phyloP scores from a whole-genome alignment of 306 rosid species.

The Castanospermum australe region DNA sequence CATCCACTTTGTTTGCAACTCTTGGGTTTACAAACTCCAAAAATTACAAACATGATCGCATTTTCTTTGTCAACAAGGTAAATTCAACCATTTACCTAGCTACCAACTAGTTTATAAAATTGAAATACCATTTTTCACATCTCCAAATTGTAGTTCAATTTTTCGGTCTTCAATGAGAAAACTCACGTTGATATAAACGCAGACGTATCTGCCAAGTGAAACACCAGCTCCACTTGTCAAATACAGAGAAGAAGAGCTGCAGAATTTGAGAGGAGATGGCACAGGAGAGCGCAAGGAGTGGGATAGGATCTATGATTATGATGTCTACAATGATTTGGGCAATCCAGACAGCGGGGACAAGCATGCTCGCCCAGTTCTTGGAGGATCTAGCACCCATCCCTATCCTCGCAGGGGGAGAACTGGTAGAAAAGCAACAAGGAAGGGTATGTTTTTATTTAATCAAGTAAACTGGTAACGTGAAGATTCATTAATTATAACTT shows the following conservation, averaged over 20 bases:
- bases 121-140: constrained; percentile 24
- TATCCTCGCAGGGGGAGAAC: constrained; percentile 91
- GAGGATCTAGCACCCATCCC: constrained; percentile 62
- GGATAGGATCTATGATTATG: constrained; percentile 76
- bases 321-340: constrained; percentile 60
- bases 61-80: constrained; percentile 68
- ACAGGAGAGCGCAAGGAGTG: constrained; percentile 47
- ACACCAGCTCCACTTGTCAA: constrained; percentile 50
- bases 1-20: constrained; percentile 67
- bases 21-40: constrained; percentile 56
- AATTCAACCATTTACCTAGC: too few species aligned
- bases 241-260: constrained; percentile 53
- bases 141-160: too few species aligned
- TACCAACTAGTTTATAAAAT: neutral
- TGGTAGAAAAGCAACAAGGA: constrained; percentile 44
- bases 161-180: neutral
- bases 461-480: too few species aligned
- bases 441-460: constrained; percentile 34
- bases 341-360: constrained; percentile 38
- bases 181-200: neutral
- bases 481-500: too few species aligned
- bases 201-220: constrained; percentile 64
- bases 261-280: constrained; percentile 65
- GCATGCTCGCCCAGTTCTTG: constrained; percentile 61
- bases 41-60: constrained; percentile 38